Percentiles rank a stretch among this genome's conserved stretches.
Evolutionary conservation across 2,329 filamentous ascomycete species (phyloP).

Genomic region (Plectosphaerella cucumerina): DNA sequence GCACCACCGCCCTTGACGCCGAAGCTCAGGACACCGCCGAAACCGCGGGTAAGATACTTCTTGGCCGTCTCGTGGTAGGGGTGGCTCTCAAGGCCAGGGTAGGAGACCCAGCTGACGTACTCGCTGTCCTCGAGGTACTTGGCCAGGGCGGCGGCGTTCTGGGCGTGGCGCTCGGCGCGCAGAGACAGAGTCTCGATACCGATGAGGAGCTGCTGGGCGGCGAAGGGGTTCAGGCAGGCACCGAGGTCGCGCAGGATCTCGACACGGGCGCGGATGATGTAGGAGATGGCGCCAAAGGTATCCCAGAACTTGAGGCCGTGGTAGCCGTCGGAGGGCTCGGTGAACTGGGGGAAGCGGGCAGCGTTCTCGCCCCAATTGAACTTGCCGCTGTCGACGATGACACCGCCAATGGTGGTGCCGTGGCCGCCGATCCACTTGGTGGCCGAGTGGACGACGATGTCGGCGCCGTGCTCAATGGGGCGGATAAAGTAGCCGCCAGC

Average conservation of each 20-base stretch:
- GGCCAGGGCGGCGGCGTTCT: constrained; percentile 77
- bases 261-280: constrained; percentile 80
- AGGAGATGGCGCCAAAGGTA: constrained; percentile 78
- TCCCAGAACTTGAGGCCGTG: constrained; percentile 95
- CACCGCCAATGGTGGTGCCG: constrained; percentile 84
- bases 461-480: constrained; percentile 85
- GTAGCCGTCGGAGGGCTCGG: constrained; percentile 83
- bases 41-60: constrained; percentile 80
- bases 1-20: constrained; percentile 83
- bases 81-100: constrained; percentile 83
- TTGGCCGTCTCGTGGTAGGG: constrained; percentile 75
- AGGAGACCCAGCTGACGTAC: constrained; percentile 89
- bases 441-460: constrained; percentile 90
- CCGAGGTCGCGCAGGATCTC: constrained; percentile 89
- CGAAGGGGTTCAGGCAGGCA: constrained; percentile 80
- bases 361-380: constrained; percentile 90
- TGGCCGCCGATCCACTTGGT: constrained; percentile 98
- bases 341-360: constrained; percentile 86
- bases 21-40: constrained; percentile 87
- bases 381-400: constrained; percentile 83
- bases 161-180: constrained; percentile 79
- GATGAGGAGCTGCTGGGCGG: constrained; percentile 84
- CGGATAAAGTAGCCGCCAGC: constrained; percentile 85
- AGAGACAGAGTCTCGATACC: constrained; percentile 88
- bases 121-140: constrained; percentile 78